These are phyloP conservation scores for Phlyctochytrium bullatum DNA, from an alignment of 192 early-diverging fungal species.

Conservation along the genomic window DNA sequence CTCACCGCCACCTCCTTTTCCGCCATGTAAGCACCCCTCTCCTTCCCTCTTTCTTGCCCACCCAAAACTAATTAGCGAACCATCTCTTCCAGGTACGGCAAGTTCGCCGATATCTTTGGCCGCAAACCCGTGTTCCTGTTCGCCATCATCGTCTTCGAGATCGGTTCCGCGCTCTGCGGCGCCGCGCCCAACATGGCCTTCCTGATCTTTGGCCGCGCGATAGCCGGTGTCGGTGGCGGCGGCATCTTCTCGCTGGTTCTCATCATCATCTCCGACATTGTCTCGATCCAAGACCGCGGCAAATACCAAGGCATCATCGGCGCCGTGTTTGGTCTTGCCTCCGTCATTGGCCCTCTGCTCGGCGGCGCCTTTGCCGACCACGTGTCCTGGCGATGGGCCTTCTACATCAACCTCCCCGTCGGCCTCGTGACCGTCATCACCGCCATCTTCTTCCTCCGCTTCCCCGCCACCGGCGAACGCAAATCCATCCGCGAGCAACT, in stretches of 20 bases:
- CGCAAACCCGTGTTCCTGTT: conserved; percentile 61
- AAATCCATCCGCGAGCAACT: conserved; percentile 50
- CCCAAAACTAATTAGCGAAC: not conserved
- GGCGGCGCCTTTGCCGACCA: conserved; percentile 73
- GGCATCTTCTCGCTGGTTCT: conserved; percentile 76
- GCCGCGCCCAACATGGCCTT: conserved; percentile 55
- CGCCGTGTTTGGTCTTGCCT: conserved; percentile 68
- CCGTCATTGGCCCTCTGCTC: conserved; percentile 75
- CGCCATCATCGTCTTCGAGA: conserved; percentile 64
- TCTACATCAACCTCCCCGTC: conserved; percentile 72
- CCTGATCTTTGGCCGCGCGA: conserved; percentile 69
- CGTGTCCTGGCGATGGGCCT: conserved; percentile 41
- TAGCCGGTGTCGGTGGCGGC: conserved; percentile 72
- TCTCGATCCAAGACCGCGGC: conserved; percentile 34
- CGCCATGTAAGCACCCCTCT: conserved; percentile 4
- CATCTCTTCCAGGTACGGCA: conserved; percentile 15
- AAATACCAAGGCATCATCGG: conserved; percentile 78
- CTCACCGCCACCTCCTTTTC: conserved; percentile 18
- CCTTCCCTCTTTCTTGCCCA: not conserved
- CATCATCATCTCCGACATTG: conserved; percentile 71
- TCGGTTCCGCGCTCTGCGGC: conserved; percentile 80
- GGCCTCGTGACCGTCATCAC: conserved; percentile 57
- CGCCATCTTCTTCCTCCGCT: conserved; percentile 51
- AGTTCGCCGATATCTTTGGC: conserved; percentile 33
- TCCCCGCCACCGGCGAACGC: conserved; percentile 49